Evolutionary conservation across 108 stramenopile species (phyloP).

Genomic region (Skeletonema potamos): DNA sequence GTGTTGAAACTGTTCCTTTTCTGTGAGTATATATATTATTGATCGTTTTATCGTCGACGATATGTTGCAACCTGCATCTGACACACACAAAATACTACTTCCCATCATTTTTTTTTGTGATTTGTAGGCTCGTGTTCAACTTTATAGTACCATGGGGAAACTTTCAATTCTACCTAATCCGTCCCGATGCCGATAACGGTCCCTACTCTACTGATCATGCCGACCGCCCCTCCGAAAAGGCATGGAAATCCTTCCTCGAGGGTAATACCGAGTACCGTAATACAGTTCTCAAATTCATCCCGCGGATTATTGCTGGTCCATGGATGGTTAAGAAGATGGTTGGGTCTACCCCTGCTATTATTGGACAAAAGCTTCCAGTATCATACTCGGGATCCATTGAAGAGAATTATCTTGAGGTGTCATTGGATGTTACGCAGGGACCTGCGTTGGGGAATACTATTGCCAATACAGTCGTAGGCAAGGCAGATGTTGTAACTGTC

Average conservation of each 20-base stretch:
- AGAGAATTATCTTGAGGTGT: constrained; percentile 51
- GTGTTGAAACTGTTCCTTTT: constrained; percentile 30
- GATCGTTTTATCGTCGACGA: neutral
- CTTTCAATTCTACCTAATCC: constrained; percentile 41
- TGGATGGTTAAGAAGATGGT: constrained; percentile 61
- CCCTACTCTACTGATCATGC: constrained; percentile 25
- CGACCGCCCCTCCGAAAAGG: constrained; percentile 33
- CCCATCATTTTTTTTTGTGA: neutral
- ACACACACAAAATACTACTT: no score
- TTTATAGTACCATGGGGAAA: constrained; percentile 55
- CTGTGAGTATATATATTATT: constrained; percentile 17
- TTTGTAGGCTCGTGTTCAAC: constrained; percentile 22
- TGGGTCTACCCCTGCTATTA: constrained; percentile 49
- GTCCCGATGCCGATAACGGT: constrained; percentile 48
- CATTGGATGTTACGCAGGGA: constrained; percentile 51
- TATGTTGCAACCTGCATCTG: neutral
- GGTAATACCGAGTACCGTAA: constrained; percentile 39
- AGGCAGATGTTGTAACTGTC: constrained; percentile 42
- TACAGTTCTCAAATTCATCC: constrained; percentile 45
- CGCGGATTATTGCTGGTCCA: constrained; percentile 39
- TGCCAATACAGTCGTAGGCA: constrained; percentile 47
- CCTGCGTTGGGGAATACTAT: constrained; percentile 51
- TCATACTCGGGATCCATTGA: constrained; percentile 42
- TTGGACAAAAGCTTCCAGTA: constrained; percentile 52
- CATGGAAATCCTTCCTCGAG: constrained; percentile 42